Evolutionary conservation across 2,329 filamentous ascomycete genomes (phyloP), one percentile per base, ranked within the genome.

Genomic region (Pseudocercospora crystallina): DNA sequence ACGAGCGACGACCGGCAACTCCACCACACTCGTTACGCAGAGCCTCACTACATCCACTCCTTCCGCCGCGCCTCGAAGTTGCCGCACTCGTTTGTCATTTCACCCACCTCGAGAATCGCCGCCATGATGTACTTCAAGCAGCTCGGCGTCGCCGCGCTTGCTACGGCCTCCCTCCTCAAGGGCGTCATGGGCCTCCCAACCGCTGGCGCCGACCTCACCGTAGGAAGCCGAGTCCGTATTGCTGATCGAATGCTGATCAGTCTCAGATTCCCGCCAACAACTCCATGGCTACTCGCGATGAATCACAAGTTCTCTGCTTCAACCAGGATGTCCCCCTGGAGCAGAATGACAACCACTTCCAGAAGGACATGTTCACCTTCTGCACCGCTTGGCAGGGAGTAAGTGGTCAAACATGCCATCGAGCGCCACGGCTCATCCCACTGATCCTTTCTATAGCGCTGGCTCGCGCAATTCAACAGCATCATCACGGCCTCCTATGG

Each of bases 61-160:
- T 26, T 26, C 4, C 20, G 7, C 20, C 20, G 20, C 20, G 7
- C 20, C 20, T 26, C 20, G 20, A 26, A 3, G 20, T 4, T 7
- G 20, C 20, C 20, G 20, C 20, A 26, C 20, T 26, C 20, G 20
- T 26, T 26, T 26, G 20, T 26, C 20, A 26, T 7, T 7, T 26
- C 20, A 26, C 20, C 20, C 20, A 26, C 20, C 4, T 26, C 20
- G 7, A 26, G 12, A 36, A 34, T 33, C 26, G 13, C 40, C 4
- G 38, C 26, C 40, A 49, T 43, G 39, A 17, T 29, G 29, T 37
- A 14, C 39, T 12, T 39, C 39, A 38, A 37, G 47, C 40, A 49
- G 26, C 43, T 26, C 11, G 20, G 26, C 33, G 33, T 32, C 33
- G 39, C 20, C 26, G 39, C 31, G 10, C 34, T 49, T 32, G 40